Evolutionary conservation across 495 filamentous ascomycete genomes (phyloP).

Genomic region (Haplographium delicatum): DNA sequence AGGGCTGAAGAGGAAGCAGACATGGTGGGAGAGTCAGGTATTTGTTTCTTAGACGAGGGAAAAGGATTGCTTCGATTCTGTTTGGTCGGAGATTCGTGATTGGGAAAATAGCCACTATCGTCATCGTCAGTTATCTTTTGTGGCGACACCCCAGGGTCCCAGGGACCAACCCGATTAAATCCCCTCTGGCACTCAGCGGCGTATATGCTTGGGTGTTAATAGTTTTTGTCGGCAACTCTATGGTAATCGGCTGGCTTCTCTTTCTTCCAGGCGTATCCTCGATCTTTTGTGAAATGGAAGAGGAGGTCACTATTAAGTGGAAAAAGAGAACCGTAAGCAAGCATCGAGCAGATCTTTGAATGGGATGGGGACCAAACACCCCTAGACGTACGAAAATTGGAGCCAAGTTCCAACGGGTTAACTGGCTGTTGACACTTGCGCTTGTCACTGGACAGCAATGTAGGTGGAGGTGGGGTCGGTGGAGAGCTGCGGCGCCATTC

Average conservation of each 20-base stretch:
- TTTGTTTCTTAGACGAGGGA: constrained; percentile 3
- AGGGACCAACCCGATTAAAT: constrained; percentile 41
- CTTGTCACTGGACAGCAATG: not conserved
- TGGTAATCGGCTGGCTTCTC: constrained; percentile 40
- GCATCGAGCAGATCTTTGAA: too few species aligned
- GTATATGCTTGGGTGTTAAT: constrained; percentile 29
- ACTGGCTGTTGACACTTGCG: not conserved
- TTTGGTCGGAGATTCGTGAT: constrained; percentile 37
- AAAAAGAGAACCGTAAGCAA: too few species aligned
- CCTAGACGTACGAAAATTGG: too few species aligned
- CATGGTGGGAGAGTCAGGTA: constrained; percentile 11
- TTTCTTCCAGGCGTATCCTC: constrained; percentile 16
- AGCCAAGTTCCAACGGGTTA: too few species aligned
- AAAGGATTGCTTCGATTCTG: constrained; percentile 7
- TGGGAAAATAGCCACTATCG: constrained; percentile 45
- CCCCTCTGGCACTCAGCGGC: constrained; percentile 45
- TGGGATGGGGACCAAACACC: too few species aligned
- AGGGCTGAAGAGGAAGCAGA: constrained; percentile 8
- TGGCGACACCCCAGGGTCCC: not conserved
- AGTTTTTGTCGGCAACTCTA: constrained; percentile 34
- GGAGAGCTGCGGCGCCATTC: constrained; percentile 2
- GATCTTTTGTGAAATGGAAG: too few species aligned
- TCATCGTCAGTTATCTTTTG: constrained; percentile 4
- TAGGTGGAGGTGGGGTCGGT: constrained; percentile 5
- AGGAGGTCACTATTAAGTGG: too few species aligned